Evolutionary conservation across 2,329 filamentous ascomycete genomes (phyloP).

Genomic region (Atkinsonella texensis): DNA sequence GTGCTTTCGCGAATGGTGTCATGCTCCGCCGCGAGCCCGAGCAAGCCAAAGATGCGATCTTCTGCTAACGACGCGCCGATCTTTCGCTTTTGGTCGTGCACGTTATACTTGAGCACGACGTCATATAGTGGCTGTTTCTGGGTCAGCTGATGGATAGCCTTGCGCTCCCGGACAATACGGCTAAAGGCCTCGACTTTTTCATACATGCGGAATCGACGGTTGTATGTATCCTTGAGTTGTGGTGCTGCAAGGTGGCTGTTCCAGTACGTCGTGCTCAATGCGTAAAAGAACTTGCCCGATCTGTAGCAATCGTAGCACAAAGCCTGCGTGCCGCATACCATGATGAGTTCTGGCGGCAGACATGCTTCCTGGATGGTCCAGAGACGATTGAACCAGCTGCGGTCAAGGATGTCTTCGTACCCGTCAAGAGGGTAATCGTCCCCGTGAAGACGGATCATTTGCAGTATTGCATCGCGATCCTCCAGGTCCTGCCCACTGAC

Average conservation of each 20-base stretch:
- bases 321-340: conserved; percentile 16
- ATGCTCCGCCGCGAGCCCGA: conserved; percentile 16
- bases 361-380: conserved; percentile 24
- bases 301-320: conserved; percentile 18
- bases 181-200: conserved; percentile 10
- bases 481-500: conserved; percentile 10
- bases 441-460: conserved; percentile 12
- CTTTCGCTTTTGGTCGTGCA: conserved; percentile 13
- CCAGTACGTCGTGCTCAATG: conserved; percentile 19
- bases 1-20: conserved; percentile 9
- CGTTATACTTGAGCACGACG: conserved; percentile 18
- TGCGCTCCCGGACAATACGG: conserved; percentile 19
- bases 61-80: conserved; percentile 16
- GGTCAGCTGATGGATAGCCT: conserved; percentile 14
- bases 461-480: conserved; percentile 17
- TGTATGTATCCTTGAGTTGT: conserved; percentile 9
- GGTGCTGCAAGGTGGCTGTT: conserved; percentile 4
- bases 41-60: conserved; percentile 20
- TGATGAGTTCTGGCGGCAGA: conserved; percentile 12
- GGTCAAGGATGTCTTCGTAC: conserved; percentile 15
- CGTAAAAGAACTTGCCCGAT: conserved; percentile 16
- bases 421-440: conserved; percentile 15
- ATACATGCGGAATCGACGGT: conserved; percentile 12
- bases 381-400: conserved; percentile 20
- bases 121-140: conserved; percentile 13